These are phyloP conservation scores for Tanacetum coccineum DNA, from an alignment of 129 eudicot genomes.

Conservation along the genomic window DNA sequence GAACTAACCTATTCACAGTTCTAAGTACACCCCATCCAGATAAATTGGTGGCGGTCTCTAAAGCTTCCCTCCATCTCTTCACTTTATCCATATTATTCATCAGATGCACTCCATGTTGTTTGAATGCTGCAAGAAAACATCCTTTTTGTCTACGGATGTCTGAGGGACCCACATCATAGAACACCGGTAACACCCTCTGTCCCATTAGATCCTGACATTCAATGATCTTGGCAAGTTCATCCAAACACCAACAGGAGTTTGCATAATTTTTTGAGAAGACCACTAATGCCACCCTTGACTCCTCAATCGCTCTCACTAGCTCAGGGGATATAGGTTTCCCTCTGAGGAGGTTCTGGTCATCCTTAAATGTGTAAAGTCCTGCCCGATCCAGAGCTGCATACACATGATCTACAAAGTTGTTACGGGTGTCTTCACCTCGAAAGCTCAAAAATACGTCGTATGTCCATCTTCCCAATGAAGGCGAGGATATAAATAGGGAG, in stretches of 20 bases:
- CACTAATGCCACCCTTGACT: not conserved
- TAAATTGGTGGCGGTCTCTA: not conserved
- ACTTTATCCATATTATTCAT: not conserved
- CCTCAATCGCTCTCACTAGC: not conserved
- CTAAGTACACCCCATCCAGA: not conserved
- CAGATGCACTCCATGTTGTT: not conserved
- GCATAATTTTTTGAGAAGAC: constrained; percentile 2
- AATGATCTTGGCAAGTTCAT: not conserved
- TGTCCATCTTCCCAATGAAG: not conserved
- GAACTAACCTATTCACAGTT: not conserved
- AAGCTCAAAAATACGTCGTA: not conserved
- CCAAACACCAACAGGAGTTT: not conserved
- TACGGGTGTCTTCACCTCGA: not conserved
- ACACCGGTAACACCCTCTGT: not conserved
- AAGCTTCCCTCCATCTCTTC: not conserved
- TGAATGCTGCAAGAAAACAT: not conserved
- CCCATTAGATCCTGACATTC: not conserved
- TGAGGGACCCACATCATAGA: not conserved
- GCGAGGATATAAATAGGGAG: not conserved
- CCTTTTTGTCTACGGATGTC: not conserved
- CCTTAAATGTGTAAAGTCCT: not conserved
- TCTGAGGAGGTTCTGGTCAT: not conserved
- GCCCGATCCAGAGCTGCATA: not conserved
- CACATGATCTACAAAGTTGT: not conserved
- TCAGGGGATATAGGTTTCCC: not conserved